Conservation (phyloP, 2,329 filamentous ascomycete genomes). For the Dothideomycetidae sp. region DNA sequence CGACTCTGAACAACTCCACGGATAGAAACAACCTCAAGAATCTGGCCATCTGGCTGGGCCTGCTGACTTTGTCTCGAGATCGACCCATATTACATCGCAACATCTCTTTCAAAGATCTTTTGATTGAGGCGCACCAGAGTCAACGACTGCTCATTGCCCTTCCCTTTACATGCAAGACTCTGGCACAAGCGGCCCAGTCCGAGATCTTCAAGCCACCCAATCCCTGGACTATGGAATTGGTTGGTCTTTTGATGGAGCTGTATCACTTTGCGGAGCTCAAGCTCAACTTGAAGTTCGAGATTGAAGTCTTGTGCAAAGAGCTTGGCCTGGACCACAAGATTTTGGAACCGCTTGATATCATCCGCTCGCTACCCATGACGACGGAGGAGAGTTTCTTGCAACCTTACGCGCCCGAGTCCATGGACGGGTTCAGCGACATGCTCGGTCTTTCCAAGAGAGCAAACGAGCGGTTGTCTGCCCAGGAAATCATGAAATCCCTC, state of each 20-base stretch:
- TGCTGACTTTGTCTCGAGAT: conserved; percentile 81
- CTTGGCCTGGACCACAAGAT: conserved; percentile 82
- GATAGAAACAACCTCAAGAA: conserved; percentile 88
- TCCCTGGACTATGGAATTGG: conserved; percentile 94
- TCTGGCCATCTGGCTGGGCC: conserved; percentile 82
- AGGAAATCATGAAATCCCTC: conserved; percentile 62
- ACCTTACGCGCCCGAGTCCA: conserved; percentile 31
- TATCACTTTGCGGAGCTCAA: conserved; percentile 90
- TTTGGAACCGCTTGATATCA: conserved; percentile 75
- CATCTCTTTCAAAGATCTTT: conserved; percentile 89
- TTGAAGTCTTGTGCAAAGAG: conserved; percentile 91
- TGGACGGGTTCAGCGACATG: conserved; percentile 70
- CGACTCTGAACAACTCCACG: conserved; percentile 66
- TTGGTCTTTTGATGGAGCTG: conserved; percentile 78
- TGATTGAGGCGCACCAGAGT: conserved; percentile 86
- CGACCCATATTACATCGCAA: conserved; percentile 94
- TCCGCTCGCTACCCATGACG: conserved; percentile 51
- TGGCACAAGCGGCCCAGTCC: conserved; percentile 71
- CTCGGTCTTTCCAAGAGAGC: conserved; percentile 51
- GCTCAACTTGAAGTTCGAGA: conserved; percentile 95
- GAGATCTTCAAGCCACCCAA: conserved; percentile 89
- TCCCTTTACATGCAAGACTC: conserved; percentile 92
- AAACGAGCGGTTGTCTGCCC: conserved; percentile 59
- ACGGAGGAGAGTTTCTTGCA: conserved; percentile 21
- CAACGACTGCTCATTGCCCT: conserved; percentile 86